Evolutionary conservation across 2,329 filamentous ascomycete genomes (phyloP).

Genomic region (Cryphonectria radicalis): DNA sequence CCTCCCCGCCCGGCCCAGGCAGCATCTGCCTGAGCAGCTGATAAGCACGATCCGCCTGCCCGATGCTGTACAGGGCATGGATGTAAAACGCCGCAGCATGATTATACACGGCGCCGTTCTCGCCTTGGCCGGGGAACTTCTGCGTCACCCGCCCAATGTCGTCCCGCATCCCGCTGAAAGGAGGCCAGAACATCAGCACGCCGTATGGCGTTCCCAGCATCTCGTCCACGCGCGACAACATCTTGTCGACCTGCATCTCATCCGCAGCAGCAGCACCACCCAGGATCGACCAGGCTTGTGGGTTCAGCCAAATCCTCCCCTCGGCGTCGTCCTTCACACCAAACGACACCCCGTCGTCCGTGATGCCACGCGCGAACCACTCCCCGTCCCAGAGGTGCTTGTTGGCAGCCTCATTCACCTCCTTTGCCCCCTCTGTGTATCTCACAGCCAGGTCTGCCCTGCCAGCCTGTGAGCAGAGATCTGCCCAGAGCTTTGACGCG

Average conservation of each 20-base stretch:
- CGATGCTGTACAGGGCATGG: conserved; percentile 56
- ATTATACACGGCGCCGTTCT: conserved; percentile 63
- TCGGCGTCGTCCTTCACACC: conserved; percentile 55
- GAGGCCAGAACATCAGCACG: conserved; percentile 59
- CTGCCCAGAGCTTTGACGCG: conserved; percentile 57
- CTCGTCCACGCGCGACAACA: conserved; percentile 53
- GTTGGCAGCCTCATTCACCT: conserved; percentile 56
- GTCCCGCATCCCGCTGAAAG: conserved; percentile 59
- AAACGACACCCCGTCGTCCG: conserved; percentile 57
- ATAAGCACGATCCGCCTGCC: conserved; percentile 55
- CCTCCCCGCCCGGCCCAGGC: conserved; percentile 54
- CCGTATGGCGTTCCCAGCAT: conserved; percentile 59
- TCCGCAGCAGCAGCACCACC: conserved; percentile 50
- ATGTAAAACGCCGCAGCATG: conserved; percentile 60
- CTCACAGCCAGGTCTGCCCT: conserved; percentile 45
- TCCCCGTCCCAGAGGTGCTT: conserved; percentile 58
- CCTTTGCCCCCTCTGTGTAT: conserved; percentile 49
- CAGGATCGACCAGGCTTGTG: conserved; percentile 60
- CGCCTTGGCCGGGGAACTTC: conserved; percentile 61
- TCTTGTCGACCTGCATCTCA: conserved; percentile 45
- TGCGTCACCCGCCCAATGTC: conserved; percentile 63
- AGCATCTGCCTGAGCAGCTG: conserved; percentile 56
- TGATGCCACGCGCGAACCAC: conserved; percentile 63
- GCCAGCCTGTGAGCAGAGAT: conserved; percentile 52
- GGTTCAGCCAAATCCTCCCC: conserved; percentile 62